phyloP scores from a whole-genome alignment of 1,139 yeast species.

The Protomyces macrosporus region DNA sequence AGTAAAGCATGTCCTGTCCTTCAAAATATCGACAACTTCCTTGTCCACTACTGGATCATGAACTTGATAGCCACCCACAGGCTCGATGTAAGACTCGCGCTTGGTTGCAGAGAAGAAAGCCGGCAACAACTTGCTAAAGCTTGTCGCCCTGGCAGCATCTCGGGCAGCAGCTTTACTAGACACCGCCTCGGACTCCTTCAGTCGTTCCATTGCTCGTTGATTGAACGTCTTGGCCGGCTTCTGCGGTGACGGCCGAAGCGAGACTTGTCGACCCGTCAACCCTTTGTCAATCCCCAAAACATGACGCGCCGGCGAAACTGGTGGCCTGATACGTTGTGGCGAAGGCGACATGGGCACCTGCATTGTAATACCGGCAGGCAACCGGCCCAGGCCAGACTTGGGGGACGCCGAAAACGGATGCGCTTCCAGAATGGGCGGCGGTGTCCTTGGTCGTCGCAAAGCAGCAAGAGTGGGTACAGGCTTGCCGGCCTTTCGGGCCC shows the following conservation, averaged over 20 bases:
- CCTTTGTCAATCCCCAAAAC: slow-evolving; percentile 28
- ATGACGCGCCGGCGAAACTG: slow-evolving; percentile 27
- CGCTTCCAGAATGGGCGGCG: not conserved
- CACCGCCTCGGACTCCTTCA: not conserved
- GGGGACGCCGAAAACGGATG: not conserved
- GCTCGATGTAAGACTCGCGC: not conserved
- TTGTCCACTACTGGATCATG: slow-evolving; percentile 41
- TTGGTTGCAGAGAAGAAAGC: not conserved
- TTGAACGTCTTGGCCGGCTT: slow-evolving; percentile 21
- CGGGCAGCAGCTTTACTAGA: not conserved
- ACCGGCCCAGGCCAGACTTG: not conserved
- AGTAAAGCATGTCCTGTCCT: slow-evolving; percentile 45
- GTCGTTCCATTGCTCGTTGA: slow-evolving; percentile 7
- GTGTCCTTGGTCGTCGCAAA: not conserved
- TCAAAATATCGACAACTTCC: slow-evolving; percentile 40
- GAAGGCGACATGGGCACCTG: slow-evolving; percentile 26
- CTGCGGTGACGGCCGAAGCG: slow-evolving; percentile 17
- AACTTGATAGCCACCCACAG: not conserved
- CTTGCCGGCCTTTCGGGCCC: not conserved
- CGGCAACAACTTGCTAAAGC: slow-evolving; percentile 13
- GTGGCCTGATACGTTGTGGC: slow-evolving; percentile 8
- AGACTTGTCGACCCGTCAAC: slow-evolving; percentile 26
- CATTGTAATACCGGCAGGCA: not conserved
- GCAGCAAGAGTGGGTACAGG: not conserved
- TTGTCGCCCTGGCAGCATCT: not conserved